Evolutionary conservation across 352 stramenopile species (phyloP).

Genomic region (Phytopythium kandeliae): DNA sequence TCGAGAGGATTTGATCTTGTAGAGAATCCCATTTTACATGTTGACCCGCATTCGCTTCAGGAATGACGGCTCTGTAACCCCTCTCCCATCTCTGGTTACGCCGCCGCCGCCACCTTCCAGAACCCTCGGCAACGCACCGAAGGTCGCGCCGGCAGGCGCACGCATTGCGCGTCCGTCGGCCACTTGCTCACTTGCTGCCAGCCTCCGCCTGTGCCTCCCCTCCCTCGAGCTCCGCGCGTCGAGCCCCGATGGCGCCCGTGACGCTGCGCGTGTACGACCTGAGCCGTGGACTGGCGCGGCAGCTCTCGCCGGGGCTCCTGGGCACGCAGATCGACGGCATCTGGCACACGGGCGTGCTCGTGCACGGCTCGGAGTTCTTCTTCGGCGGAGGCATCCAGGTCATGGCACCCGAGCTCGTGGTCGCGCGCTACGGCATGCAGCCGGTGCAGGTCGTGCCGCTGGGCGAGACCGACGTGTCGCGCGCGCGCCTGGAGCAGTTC

Average conservation of each 20-base stretch:
- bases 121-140: not conserved
- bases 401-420: slow-evolving; percentile 57
- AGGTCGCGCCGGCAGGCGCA: not conserved
- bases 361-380: slow-evolving; percentile 91
- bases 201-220: too few relatives aligned
- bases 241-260: slow-evolving; percentile 26
- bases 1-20: too few relatives aligned
- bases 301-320: slow-evolving; percentile 86
- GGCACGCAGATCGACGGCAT: slow-evolving; percentile 94
- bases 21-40: too few relatives aligned
- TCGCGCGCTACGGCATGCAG: slow-evolving; percentile 80
- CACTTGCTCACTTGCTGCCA: too few relatives aligned
- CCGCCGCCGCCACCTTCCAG: not conserved
- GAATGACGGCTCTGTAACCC: too few relatives aligned
- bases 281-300: slow-evolving; percentile 88
- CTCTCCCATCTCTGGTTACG: too few relatives aligned
- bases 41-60: too few relatives aligned
- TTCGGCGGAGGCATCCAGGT: slow-evolving; percentile 92
- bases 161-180: too few relatives aligned
- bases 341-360: slow-evolving; percentile 84
- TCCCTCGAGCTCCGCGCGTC: too few relatives aligned
- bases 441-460: slow-evolving; percentile 79
- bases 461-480: slow-evolving; percentile 66
- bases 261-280: slow-evolving; percentile 96
- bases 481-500: slow-evolving; percentile 84